These are phyloP conservation scores for Fusarium burgessii DNA, from an alignment of 2,329 filamentous ascomycete genomes.

Conservation along the genomic window DNA sequence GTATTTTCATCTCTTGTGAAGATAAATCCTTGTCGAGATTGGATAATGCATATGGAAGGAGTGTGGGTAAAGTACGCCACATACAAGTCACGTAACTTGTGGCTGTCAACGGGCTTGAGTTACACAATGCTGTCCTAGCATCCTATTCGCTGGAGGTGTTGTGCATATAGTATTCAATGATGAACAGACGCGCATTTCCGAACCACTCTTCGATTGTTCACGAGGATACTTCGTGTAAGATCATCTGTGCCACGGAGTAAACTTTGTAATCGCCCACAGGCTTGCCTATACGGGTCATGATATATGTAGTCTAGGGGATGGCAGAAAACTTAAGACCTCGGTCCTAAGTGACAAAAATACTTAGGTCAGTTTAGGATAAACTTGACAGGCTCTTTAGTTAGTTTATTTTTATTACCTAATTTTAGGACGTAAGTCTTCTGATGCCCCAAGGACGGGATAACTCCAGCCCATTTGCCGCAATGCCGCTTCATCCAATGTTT, in stretches of 20 bases:
- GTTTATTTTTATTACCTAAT: too few species aligned
- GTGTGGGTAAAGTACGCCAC: conserved; percentile 12
- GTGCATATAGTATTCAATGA: background rate
- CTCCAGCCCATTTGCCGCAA: background rate
- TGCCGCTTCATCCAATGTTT: background rate
- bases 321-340: too few species aligned
- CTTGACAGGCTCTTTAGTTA: too few species aligned
- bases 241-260: background rate
- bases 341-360: too few species aligned
- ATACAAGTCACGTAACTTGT: background rate
- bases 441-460: background rate
- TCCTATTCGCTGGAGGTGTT: background rate
- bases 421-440: too few species aligned
- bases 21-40: background rate
- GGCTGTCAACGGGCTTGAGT: background rate
- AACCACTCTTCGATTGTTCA: background rate
- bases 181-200: background rate
- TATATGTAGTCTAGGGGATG: too few species aligned
- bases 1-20: conserved; percentile 36
- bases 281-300: background rate
- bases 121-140: background rate
- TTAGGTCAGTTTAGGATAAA: too few species aligned
- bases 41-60: conserved; percentile 5
- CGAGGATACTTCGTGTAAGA: background rate
- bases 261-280: background rate